Conservation (phyloP, 805 yeast species). For the Saccharomycodes ludwigii region DNA sequence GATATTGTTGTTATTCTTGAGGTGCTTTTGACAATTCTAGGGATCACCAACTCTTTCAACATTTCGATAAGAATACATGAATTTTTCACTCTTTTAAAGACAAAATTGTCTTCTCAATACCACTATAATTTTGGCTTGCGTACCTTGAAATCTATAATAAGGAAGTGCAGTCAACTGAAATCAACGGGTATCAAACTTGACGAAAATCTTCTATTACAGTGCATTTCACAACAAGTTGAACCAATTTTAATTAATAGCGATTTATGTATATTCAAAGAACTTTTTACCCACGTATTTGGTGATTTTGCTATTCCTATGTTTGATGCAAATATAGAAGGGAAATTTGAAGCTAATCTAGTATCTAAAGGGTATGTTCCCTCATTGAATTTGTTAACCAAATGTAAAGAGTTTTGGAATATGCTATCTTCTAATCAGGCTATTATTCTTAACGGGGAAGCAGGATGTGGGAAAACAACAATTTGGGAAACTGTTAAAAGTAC, state of each 20-base stretch:
- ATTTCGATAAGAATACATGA: slow-evolving; percentile 40
- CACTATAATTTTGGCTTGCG: slow-evolving; percentile 91
- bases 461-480: slow-evolving; percentile 57
- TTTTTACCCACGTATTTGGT: slow-evolving; percentile 19
- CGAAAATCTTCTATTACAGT: slow-evolving; percentile 29
- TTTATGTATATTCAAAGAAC: slow-evolving; percentile 25
- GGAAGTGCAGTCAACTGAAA: slow-evolving; percentile 40
- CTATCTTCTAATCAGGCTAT: slow-evolving; percentile 61
- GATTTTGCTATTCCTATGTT: slow-evolving; percentile 15
- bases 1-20: slow-evolving; percentile 58
- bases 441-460: slow-evolving; percentile 68
- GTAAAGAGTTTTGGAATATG: slow-evolving; percentile 48
- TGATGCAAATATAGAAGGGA: slow-evolving; percentile 12
- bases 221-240: slow-evolving; percentile 47
- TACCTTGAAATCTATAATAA: slow-evolving; percentile 57
- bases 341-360: slow-evolving; percentile 22
- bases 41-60: slow-evolving; percentile 38
- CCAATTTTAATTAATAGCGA: slow-evolving; percentile 59
- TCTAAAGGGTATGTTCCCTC: slow-evolving; percentile 22
- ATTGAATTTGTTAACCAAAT: slow-evolving; percentile 41
- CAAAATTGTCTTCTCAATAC: slow-evolving; percentile 34
- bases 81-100: slow-evolving; percentile 37
- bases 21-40: slow-evolving; percentile 61
- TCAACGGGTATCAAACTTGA: slow-evolving; percentile 7
- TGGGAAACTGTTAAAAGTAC: too few species aligned